Evolutionary conservation across 176 grass and related monocot species (phyloP).

Genomic region (Oryza australiensis): DNA sequence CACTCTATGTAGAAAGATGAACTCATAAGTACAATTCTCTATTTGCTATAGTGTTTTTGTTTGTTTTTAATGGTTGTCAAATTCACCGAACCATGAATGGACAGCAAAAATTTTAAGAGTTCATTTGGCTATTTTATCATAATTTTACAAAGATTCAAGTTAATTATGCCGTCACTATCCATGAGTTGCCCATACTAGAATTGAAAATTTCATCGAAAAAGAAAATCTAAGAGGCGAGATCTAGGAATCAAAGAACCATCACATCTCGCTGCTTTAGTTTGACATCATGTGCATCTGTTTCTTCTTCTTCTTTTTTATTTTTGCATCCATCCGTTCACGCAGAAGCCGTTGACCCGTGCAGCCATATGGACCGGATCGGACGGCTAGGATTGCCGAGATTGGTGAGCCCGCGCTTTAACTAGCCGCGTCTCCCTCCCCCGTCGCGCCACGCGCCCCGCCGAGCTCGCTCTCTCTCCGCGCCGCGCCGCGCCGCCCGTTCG

Average conservation of each 20-base stretch:
- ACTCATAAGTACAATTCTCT: neutral
- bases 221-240: neutral
- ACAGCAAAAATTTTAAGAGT: no score
- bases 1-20: no score
- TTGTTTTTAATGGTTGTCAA: neutral
- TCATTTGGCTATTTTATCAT: no score
- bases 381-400: constrained; percentile 7
- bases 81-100: no score
- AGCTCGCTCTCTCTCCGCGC: no score
- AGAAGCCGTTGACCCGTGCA: constrained; percentile 33
- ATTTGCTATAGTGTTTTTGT: neutral
- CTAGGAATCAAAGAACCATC: neutral
- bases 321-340: neutral
- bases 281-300: constrained; percentile 12
- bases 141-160: neutral
- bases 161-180: no score
- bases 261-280: neutral
- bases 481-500: neutral
- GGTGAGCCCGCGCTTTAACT: constrained; percentile 11
- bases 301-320: no score
- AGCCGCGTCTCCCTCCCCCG: neutral
- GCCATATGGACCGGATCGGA: neutral
- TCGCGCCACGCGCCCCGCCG: no score
- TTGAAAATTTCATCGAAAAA: neutral
- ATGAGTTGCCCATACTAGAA: neutral